phyloP scores from a whole-genome alignment of 2,329 filamentous ascomycete genomes.

The Ophiocordyceps camponoti-saundersi region DNA sequence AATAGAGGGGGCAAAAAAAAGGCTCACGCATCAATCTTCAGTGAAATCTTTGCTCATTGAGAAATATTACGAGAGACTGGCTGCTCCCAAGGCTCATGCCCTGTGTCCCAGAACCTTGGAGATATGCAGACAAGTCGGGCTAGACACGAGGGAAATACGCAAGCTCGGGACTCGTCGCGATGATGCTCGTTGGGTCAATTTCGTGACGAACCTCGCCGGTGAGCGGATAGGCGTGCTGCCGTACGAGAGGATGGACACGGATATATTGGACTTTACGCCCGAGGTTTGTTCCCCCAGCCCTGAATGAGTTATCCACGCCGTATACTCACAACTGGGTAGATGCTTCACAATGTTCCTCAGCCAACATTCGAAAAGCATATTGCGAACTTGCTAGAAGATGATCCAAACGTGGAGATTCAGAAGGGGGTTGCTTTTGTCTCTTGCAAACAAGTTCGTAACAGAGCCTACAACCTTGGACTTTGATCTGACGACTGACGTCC shows the following conservation, averaged over 20 bases:
- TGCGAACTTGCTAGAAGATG: background rate
- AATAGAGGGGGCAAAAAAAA: background rate
- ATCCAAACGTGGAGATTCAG: background rate
- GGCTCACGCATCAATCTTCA: background rate
- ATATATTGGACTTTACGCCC: background rate
- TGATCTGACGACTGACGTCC: too few relatives aligned
- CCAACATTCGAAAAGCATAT: background rate
- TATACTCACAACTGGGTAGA: background rate
- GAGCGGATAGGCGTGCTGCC: background rate
- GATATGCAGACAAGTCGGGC: background rate
- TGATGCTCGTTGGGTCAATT: background rate
- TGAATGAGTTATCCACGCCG: background rate
- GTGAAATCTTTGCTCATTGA: background rate
- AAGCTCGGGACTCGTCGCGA: background rate
- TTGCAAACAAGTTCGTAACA: background rate
- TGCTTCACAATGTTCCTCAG: background rate
- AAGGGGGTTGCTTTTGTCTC: background rate
- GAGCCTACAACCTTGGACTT: too few relatives aligned
- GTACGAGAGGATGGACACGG: background rate
- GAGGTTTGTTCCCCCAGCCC: background rate
- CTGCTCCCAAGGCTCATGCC: background rate
- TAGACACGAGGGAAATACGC: background rate
- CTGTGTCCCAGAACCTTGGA: background rate
- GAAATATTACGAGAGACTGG: background rate
- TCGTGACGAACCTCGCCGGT: background rate